A percentile compares a stretch with the other conserved stretches of the same genome.
Evolutionary conservation across 371 early-diverging fungal genomes (phyloP).

Genomic region (Umbelopsis sp.): DNA sequence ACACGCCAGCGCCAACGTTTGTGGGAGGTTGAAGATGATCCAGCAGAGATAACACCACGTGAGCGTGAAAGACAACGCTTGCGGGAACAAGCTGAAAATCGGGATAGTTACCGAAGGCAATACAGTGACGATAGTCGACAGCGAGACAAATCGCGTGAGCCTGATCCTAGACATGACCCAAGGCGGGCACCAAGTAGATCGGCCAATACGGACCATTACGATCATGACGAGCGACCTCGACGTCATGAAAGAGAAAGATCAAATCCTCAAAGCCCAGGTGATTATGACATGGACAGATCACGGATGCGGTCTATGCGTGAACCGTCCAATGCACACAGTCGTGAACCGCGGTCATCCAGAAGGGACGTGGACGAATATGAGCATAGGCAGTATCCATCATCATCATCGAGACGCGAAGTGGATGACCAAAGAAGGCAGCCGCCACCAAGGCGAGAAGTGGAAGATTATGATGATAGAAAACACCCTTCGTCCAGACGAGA

Average conservation of each 20-base stretch:
- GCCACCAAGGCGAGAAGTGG: not conserved
- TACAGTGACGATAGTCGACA: not conserved
- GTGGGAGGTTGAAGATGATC: slow-evolving; percentile 8
- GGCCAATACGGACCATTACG: slow-evolving; percentile 1
- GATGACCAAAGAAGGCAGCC: not conserved
- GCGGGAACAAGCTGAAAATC: slow-evolving; percentile 1
- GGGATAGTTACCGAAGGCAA: not conserved
- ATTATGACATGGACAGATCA: not conserved
- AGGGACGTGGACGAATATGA: no score
- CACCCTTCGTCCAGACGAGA: no score
- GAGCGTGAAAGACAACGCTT: slow-evolving; percentile 8
- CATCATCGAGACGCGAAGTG: no score
- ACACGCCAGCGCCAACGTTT: slow-evolving; percentile 3
- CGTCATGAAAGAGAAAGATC: slow-evolving; percentile 9
- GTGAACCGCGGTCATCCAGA: no score
- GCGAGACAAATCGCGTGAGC: slow-evolving; percentile 4
- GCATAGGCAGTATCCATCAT: no score
- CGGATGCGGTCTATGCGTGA: not conserved
- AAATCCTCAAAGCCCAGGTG: not conserved
- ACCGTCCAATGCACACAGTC: not conserved
- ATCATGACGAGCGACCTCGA: not conserved
- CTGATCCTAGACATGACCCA: not conserved
- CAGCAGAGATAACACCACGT: not conserved
- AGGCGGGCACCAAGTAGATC: not conserved
- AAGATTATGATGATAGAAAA: not conserved